These are phyloP conservation scores for Neurospora africana DNA, from an alignment of 495 filamentous ascomycete species.

Conservation along the genomic window DNA sequence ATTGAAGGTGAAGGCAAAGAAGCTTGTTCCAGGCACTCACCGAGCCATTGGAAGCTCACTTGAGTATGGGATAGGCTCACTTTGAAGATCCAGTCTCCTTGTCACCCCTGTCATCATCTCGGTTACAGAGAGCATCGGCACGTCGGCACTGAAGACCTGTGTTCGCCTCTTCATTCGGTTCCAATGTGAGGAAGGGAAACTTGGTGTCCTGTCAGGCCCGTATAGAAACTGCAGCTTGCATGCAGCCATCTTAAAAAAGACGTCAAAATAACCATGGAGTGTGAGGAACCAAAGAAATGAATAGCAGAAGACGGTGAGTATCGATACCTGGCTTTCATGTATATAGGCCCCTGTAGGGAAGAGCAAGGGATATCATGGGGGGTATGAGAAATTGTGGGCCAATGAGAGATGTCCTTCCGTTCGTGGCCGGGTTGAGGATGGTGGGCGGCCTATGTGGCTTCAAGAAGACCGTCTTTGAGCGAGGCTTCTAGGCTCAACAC, in stretches of 20 bases:
- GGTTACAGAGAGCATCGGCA: background rate
- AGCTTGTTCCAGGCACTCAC: background rate
- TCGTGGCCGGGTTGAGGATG: background rate
- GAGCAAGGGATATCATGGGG: background rate
- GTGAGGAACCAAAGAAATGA: background rate
- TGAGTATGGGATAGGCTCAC: background rate
- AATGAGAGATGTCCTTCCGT: background rate
- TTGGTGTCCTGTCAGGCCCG: background rate
- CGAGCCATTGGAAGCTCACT: background rate
- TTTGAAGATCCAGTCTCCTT: background rate
- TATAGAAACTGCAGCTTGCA: background rate
- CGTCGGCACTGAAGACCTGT: background rate
- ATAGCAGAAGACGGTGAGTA: background rate
- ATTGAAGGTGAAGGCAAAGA: background rate
- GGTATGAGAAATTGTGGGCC: background rate
- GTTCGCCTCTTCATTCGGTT: background rate
- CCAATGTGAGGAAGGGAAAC: background rate
- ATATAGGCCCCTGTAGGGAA: background rate
- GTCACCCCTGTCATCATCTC: background rate
- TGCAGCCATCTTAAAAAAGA: background rate
- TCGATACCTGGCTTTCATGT: background rate
- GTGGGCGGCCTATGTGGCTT: background rate
- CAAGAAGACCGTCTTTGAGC: background rate
- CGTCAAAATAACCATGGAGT: background rate
- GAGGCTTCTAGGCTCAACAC: background rate